Conservation (phyloP, 371 early-diverging fungal genomes). For the Nematocida minor region DNA sequence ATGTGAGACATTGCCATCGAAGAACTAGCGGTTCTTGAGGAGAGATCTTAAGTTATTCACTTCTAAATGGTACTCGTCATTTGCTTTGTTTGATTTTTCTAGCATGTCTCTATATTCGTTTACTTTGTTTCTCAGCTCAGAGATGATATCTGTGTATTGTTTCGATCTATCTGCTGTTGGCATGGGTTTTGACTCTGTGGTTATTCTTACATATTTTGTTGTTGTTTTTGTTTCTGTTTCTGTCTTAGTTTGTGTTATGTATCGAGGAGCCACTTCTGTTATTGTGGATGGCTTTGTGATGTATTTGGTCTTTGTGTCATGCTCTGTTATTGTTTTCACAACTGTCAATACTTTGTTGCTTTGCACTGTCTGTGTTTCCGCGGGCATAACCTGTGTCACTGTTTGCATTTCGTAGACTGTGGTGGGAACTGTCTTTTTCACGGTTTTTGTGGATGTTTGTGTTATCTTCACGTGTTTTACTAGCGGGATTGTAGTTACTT, state of each 20-base stretch:
- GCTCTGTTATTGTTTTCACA: not conserved
- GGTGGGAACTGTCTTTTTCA: too few relatives aligned
- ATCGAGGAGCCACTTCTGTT: not conserved
- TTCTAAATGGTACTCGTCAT: not conserved
- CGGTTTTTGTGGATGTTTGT: slow-evolving; percentile 16
- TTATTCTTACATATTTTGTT: not conserved
- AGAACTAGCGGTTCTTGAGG: too few relatives aligned
- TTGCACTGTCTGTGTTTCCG: too few relatives aligned
- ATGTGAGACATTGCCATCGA: too few relatives aligned
- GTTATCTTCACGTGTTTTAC: too few relatives aligned
- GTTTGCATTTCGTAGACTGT: too few relatives aligned
- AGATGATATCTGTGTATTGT: not conserved
- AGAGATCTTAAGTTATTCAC: not conserved
- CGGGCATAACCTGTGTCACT: too few relatives aligned
- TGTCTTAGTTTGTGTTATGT: not conserved
- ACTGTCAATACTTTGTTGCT: not conserved
- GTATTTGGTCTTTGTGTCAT: not conserved
- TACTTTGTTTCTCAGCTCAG: not conserved
- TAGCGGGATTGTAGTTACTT: too few relatives aligned
- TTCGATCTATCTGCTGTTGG: not conserved
- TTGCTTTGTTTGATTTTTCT: not conserved
- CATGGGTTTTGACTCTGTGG: not conserved
- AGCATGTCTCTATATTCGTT: not conserved
- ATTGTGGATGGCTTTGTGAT: too few relatives aligned
- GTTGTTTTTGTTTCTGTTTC: not conserved